Conservation (phyloP, 495 filamentous ascomycete genomes). For the Aspergillus saccharolyticus region DNA sequence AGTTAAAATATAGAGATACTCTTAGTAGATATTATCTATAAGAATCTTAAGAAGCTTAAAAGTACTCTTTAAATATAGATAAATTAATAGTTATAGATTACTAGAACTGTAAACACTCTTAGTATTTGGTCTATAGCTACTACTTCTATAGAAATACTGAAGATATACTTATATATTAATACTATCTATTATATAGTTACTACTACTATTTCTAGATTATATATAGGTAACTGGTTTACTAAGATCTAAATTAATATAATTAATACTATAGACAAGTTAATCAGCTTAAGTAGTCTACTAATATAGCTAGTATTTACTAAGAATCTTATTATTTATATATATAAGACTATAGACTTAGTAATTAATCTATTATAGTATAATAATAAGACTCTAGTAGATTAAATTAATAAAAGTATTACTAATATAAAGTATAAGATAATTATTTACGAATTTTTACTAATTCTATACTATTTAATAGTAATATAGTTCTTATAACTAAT, state of each 20-base stretch:
- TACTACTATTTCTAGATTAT: not conserved
- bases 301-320: conserved; percentile 7
- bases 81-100: not conserved
- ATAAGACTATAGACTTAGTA: conserved; percentile 8
- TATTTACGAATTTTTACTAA: not conserved
- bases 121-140: conserved; percentile 2
- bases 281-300: conserved; percentile 5
- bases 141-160: not conserved
- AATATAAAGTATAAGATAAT: conserved; percentile 3
- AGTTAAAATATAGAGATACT: no score
- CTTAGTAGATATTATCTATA: no score
- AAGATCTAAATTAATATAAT: not conserved
- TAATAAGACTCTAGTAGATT: conserved; percentile 1
- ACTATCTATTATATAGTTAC: not conserved
- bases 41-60: not conserved
- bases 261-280: not conserved
- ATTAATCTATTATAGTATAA: not conserved
- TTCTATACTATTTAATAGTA: conserved; percentile 1
- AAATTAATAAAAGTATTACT: conserved; percentile 1
- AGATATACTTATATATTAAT: not conserved
- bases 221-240: not conserved
- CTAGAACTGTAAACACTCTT: conserved; percentile 8
- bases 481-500: not conserved
- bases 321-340: conserved; percentile 9
- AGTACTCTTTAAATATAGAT: not conserved